These are phyloP conservation scores for Penicillium paxilli DNA, from an alignment of 495 filamentous ascomycete genomes.

Conservation along the genomic window DNA sequence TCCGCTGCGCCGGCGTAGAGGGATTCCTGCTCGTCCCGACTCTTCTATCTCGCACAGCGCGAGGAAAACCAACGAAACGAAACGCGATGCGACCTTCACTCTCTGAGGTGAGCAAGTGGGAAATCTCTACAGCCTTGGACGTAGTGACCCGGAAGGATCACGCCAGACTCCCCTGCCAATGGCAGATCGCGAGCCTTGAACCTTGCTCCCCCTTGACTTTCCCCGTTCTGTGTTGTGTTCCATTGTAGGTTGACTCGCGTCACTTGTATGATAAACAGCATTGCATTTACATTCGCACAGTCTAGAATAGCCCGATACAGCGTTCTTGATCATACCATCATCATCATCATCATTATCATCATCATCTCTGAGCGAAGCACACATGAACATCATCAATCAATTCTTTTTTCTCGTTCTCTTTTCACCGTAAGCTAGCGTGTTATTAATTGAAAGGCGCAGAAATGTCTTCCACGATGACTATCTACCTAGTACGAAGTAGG, in stretches of 20 bases:
- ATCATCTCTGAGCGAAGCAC: no score
- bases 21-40: background rate
- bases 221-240: background rate
- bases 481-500: no score
- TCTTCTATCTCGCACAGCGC: background rate
- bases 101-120: background rate
- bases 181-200: background rate
- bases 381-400: background rate
- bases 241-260: background rate
- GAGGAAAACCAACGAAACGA: no score
- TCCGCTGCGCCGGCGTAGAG: slow-evolving; percentile 14
- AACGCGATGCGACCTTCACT: background rate
- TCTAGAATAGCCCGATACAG: background rate
- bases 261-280: background rate
- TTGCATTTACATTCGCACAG: background rate
- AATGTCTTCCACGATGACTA: no score
- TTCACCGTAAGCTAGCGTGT: no score
- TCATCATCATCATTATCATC: no score
- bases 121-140: background rate
- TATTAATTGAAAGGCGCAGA: no score
- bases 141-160: background rate
- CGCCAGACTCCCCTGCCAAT: background rate
- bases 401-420: no score
- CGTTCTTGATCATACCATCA: no score
- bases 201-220: background rate